phyloP scores from a whole-genome alignment of 768 basidiomycete genomes.

The Podaxis pistillaris region DNA sequence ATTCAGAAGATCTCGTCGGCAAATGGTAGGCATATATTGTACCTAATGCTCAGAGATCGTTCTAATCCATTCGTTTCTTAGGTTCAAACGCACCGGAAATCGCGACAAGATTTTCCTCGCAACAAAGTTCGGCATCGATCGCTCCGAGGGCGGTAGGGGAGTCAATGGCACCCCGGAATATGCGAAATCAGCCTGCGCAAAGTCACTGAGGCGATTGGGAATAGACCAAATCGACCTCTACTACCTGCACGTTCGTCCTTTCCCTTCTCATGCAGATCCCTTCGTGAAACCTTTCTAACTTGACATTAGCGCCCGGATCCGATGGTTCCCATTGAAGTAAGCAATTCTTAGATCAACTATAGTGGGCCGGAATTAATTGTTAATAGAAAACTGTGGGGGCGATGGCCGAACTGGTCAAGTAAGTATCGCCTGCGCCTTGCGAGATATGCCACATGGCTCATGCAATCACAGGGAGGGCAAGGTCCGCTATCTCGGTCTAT shows the following conservation, averaged over 20 bases:
- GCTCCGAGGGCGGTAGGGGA: conserved; percentile 13
- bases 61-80: not conserved
- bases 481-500: conserved; percentile 49
- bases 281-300: not conserved
- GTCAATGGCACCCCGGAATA: conserved; percentile 35
- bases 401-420: conserved; percentile 54
- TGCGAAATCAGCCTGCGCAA: conserved; percentile 33
- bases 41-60: not conserved
- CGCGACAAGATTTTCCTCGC: conserved; percentile 58
- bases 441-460: not conserved
- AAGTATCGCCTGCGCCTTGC: conserved; percentile 7
- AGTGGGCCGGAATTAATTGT: not conserved
- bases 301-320: conserved; percentile 33
- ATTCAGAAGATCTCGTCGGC: conserved; percentile 42
- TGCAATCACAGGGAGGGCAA: conserved; percentile 33
- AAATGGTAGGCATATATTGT: conserved; percentile 33
- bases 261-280: not conserved
- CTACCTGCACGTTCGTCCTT: conserved; percentile 35
- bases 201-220: conserved; percentile 40
- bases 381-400: conserved; percentile 40
- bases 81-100: conserved; percentile 53
- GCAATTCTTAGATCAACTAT: not conserved
- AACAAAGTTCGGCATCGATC: conserved; percentile 42
- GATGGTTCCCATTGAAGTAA: conserved; percentile 46
- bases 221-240: conserved; percentile 44